These are phyloP conservation scores for Tolypocladium cylindrosporum DNA, from an alignment of 2,329 filamentous ascomycete genomes.

Conservation along the genomic window DNA sequence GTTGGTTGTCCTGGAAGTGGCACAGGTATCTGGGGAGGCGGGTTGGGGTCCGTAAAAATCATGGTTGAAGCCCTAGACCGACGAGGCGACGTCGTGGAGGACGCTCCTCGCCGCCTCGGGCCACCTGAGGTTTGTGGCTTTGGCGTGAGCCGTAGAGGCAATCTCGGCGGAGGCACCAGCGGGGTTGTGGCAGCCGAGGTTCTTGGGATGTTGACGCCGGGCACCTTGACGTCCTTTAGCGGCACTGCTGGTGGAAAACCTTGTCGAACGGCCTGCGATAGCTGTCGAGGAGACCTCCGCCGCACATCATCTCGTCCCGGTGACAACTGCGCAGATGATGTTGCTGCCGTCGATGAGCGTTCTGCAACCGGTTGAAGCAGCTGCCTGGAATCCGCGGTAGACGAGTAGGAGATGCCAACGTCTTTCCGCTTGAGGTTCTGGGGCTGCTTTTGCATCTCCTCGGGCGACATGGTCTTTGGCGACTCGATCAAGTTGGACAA, in stretches of 20 bases:
- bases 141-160: neutral
- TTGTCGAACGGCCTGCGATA: slow-evolving; percentile 4
- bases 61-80: neutral
- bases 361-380: slow-evolving; percentile 2
- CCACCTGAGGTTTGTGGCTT: neutral
- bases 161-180: neutral
- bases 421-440: slow-evolving; percentile 29
- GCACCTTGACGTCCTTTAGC: neutral
- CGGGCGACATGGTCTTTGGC: slow-evolving; percentile 20
- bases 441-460: slow-evolving; percentile 23
- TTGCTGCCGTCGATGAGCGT: slow-evolving; percentile 8
- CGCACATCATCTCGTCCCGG: slow-evolving; percentile 39
- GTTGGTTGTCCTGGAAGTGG: neutral
- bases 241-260: neutral
- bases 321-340: slow-evolving; percentile 35
- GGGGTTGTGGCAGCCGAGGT: neutral
- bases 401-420: slow-evolving; percentile 8
- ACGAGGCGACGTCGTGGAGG: neutral
- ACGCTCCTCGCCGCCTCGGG: neutral
- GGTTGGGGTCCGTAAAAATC: neutral
- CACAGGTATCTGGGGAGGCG: neutral
- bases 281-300: slow-evolving; percentile 39
- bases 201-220: neutral
- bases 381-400: slow-evolving; percentile 1
- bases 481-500: slow-evolving; percentile 21